Conservation (phyloP, 208 protist genomes). For the Endotrypanum monterogeii region DNA sequence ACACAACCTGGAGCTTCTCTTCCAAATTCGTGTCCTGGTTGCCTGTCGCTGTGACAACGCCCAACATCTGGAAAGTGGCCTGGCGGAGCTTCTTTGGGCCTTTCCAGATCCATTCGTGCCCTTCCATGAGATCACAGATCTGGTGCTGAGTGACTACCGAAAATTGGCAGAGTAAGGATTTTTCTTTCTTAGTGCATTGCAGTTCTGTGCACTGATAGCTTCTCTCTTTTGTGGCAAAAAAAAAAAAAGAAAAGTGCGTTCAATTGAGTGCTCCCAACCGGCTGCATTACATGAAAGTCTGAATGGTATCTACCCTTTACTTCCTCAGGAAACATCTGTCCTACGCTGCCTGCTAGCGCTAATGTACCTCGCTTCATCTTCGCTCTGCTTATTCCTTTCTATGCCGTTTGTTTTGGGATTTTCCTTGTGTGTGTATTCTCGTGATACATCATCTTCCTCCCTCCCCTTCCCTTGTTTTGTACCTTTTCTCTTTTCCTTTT, state of each 20-base stretch:
- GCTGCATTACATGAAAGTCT: neutral
- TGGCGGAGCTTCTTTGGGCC: constrained; percentile 10
- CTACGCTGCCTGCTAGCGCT: neutral
- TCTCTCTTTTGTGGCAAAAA: neutral
- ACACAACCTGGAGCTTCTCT: constrained; percentile 13
- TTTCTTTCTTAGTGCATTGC: neutral
- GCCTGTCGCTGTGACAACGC: constrained; percentile 18
- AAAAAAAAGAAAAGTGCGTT: neutral
- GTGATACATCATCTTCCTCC: neutral
- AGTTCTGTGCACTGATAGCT: neutral
- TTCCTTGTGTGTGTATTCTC: no score
- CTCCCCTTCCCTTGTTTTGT: neutral
- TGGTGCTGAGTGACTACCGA: constrained; percentile 11
- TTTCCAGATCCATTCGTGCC: constrained; percentile 13
- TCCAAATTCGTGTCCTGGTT: constrained; percentile 25
- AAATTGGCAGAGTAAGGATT: constrained; percentile 8
- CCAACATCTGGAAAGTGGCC: constrained; percentile 4
- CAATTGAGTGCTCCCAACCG: neutral
- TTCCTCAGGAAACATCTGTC: no score
- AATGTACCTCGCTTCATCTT: neutral
- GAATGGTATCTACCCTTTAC: neutral
- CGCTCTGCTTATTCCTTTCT: constrained; percentile 10
- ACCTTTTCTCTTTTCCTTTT: neutral
- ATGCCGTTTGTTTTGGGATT: neutral
- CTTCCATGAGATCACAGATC: constrained; percentile 6